A percentile compares a stretch with the other conserved stretches of the same genome.
phyloP scores from a whole-genome alignment of 148 eudicot species.

The Vaccinium vitisidaea region DNA sequence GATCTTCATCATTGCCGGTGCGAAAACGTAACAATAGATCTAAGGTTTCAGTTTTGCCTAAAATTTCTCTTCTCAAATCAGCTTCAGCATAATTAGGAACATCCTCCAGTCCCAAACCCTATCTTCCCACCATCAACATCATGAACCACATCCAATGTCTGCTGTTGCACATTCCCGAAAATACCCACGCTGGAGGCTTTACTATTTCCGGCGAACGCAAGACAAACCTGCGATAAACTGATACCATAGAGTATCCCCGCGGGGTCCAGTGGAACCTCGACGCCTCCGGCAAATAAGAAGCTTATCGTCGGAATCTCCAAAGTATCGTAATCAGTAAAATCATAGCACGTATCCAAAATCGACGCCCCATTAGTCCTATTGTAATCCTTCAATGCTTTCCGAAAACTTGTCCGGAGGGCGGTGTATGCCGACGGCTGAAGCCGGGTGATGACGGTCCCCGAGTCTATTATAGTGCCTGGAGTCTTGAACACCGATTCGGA shows the following conservation, averaged over 20 bases:
- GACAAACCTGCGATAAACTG: constrained; percentile 35
- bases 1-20: too few species aligned
- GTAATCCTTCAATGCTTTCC: constrained; percentile 44
- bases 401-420: constrained; percentile 42
- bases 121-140: constrained; percentile 68
- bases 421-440: constrained; percentile 63
- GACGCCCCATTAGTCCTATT: constrained; percentile 24
- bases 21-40: too few species aligned
- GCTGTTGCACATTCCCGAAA: constrained; percentile 69
- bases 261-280: constrained; percentile 28
- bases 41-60: too few species aligned
- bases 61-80: too few species aligned
- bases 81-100: constrained; percentile 18
- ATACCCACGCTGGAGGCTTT: constrained; percentile 37
- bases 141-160: constrained; percentile 56
- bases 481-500: constrained; percentile 44
- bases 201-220: constrained; percentile 70
- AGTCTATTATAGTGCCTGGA: constrained; percentile 61
- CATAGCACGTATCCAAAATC: constrained; percentile 48
- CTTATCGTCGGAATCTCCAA: constrained; percentile 47
- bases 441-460: constrained; percentile 78
- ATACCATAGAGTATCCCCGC: constrained; percentile 41
- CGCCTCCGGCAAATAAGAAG: constrained; percentile 41
- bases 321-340: constrained; percentile 32
- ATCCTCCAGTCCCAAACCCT: constrained; percentile 64